Evolutionary conservation across 257 asterid species (phyloP), one percentile per base, ranked within the genome.

Genomic region (Ehretia macrophylla): DNA sequence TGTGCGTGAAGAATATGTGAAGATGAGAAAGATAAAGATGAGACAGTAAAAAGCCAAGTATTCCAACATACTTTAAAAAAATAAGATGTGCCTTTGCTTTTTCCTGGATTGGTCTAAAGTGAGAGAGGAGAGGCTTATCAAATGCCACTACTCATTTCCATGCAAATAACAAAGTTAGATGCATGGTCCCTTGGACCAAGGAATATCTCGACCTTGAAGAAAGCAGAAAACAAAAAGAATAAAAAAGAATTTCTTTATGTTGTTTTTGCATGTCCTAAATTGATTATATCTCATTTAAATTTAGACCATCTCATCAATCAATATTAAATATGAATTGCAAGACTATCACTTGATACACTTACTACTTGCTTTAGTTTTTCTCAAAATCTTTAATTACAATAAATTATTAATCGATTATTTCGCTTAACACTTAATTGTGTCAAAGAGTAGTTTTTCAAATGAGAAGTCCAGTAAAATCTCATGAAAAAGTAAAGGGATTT

Each of bases 91-190:
- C 47, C 47, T 42, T 70, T 63, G 71, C 72, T 70, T 75, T 75
- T 70, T 62, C 62, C 59, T 67, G 68, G 51, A 70, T 63, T 47
- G 65, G 72, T 67, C 72, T 55, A 75, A 75, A 75, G 77, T 70
- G 38, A 35, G 50, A 37, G 52, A 27, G 56, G 16, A 42, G 71
- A 49, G 72, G 67, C 60, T 56, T 64, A 64, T 61, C 54, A 52
- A 45, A 13, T 38, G 54, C 49, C 47, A 46, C 21, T 47, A 16
- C 57, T 42, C 51, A 38, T 65, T 66, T 51, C 69, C 74, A 62
- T 70, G 74, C 74, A 63, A 48, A 23, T 32, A 54, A n/a, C 22
- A 65, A 64, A 39, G 49, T 27, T 27, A 6, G 32, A 27, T 40
- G n/a, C 17, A 42, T 27, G 67, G 72, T 18, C 73, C 68, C 60